phyloP scores from a whole-genome alignment of 176 grass and related monocot genomes.

The Oryza glaberrima region DNA sequence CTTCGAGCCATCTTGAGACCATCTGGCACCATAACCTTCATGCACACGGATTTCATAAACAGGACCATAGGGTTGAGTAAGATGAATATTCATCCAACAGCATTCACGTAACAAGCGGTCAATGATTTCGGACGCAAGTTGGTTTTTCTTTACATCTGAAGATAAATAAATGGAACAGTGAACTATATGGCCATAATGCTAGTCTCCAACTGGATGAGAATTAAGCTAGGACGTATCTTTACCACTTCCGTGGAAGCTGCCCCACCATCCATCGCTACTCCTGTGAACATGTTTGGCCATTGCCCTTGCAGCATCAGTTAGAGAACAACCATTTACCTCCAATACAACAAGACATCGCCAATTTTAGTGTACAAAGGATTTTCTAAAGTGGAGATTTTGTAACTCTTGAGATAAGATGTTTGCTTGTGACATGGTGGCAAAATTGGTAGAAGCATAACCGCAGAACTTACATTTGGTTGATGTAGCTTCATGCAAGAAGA shows the following conservation, averaged over 20 bases:
- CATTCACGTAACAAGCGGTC: slow-evolving; percentile 57
- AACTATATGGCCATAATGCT: slow-evolving; percentile 18
- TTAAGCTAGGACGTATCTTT: slow-evolving; percentile 34
- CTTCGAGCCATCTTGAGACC: slow-evolving; percentile 86
- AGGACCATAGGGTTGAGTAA: slow-evolving; percentile 62
- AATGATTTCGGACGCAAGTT: slow-evolving; percentile 59
- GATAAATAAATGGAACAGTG: slow-evolving; percentile 19
- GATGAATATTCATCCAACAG: slow-evolving; percentile 88
- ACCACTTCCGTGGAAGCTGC: slow-evolving; percentile 69
- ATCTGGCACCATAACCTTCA: slow-evolving; percentile 88
- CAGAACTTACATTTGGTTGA: slow-evolving; percentile 72
- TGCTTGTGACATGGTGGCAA: neutral
- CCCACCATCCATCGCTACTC: slow-evolving; percentile 84
- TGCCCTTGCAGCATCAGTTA: slow-evolving; percentile 96
- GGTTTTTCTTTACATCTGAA: slow-evolving; percentile 79
- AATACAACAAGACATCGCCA: slow-evolving; percentile 33
- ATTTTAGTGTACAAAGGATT: slow-evolving; percentile 29
- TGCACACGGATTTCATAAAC: slow-evolving; percentile 85
- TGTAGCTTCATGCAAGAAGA: slow-evolving; percentile 70
- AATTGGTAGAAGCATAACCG: neutral
- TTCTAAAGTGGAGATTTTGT: neutral
- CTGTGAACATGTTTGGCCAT: slow-evolving; percentile 90
- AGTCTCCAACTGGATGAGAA: slow-evolving; percentile 25
- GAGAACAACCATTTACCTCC: slow-evolving; percentile 82
- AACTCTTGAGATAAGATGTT: slow-evolving; percentile 19